Conservation (phyloP, 331 rosid genomes). For the Malus hybrid region DNA sequence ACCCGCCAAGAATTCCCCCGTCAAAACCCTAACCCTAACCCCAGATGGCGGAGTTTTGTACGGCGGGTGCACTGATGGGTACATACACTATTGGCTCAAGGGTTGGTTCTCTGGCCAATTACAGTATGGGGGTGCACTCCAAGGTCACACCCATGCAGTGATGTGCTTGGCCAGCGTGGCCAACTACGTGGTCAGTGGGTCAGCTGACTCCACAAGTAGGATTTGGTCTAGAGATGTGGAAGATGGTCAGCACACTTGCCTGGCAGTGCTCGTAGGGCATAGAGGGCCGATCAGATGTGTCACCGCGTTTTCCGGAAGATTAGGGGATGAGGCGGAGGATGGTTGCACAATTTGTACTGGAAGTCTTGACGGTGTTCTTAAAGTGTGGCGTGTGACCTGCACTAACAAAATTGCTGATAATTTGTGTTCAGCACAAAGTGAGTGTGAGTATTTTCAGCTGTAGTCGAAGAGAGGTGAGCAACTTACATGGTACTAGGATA, state of each 20-base stretch:
- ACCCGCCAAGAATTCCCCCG: slow-evolving; percentile 72
- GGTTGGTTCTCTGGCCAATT: slow-evolving; percentile 80
- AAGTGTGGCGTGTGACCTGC: slow-evolving; percentile 71
- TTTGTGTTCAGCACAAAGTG: slow-evolving; percentile 21
- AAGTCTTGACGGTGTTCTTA: slow-evolving; percentile 83
- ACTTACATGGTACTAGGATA: too few species aligned
- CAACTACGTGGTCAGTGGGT: slow-evolving; percentile 64
- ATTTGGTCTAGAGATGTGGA: slow-evolving; percentile 56
- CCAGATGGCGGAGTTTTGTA: slow-evolving; percentile 48
- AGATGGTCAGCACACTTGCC: slow-evolving; percentile 57
- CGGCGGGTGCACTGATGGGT: slow-evolving; percentile 89
- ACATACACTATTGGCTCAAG: slow-evolving; percentile 79
- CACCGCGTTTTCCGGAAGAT: slow-evolving; percentile 28
- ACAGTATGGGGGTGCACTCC: slow-evolving; percentile 80
- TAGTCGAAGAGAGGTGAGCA: not conserved
- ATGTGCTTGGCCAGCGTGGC: slow-evolving; percentile 62
- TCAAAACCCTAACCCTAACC: slow-evolving; percentile 51
- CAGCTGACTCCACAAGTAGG: slow-evolving; percentile 78
- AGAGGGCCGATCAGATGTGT: slow-evolving; percentile 76
- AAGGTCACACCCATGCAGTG: slow-evolving; percentile 88
- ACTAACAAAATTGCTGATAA: slow-evolving; percentile 14
- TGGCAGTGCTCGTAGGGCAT: slow-evolving; percentile 76
- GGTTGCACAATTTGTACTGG: slow-evolving; percentile 65
- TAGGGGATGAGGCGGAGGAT: slow-evolving; percentile 36
- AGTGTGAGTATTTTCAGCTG: slow-evolving; percentile 43